Evolutionary conservation across 306 rosid genomes (phyloP), one percentile per base, ranked within the genome.

Genomic region (Glycine tomentella): DNA sequence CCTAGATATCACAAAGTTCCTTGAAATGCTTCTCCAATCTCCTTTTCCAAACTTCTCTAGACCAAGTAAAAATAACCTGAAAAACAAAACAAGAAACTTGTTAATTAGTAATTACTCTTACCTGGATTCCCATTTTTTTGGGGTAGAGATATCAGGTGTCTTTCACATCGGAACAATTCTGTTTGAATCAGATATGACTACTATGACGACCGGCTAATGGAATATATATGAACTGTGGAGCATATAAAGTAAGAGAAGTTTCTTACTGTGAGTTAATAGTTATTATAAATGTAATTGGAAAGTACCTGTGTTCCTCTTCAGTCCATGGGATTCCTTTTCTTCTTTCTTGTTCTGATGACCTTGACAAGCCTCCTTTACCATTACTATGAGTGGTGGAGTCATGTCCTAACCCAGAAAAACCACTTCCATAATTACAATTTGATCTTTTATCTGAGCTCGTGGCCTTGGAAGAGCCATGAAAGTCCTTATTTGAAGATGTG

Each of bases 1-100:
- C 81, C 99, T 93, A 36, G 99, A 95, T 74, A 95, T 88, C 15
- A 95, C 99, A 69, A 84, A 95, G 82, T 95, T 95, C 84, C 99
- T 93, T 81, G 99, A 95, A 75, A 95, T 95, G 88, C 99, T 95
- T 78, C 99, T 92, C 99, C 99, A 95, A 87, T 95, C 99, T 52
- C 99, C 99, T 80, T 95, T 95, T 34, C 99, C 99, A 88, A 95
- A 93, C 81, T 95, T 95, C 79, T 95, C 99, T 15, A 95, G 92
- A 45, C 99, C 99, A 81, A 95, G 91, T 80, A 95, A 91, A 89
- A 95, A 95, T 79, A 95, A 73, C 90, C 99, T 95, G 83, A 71
- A 76, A 86, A 38, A 0, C 33, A 57, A 7, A 5, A 59, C 16
- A 69, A 8, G 2, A 15, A 59, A 25, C 13, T 74, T 79, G 52